These are phyloP conservation scores for Leptomonas seymouri DNA, from an alignment of 208 protist genomes.

Conservation along the genomic window DNA sequence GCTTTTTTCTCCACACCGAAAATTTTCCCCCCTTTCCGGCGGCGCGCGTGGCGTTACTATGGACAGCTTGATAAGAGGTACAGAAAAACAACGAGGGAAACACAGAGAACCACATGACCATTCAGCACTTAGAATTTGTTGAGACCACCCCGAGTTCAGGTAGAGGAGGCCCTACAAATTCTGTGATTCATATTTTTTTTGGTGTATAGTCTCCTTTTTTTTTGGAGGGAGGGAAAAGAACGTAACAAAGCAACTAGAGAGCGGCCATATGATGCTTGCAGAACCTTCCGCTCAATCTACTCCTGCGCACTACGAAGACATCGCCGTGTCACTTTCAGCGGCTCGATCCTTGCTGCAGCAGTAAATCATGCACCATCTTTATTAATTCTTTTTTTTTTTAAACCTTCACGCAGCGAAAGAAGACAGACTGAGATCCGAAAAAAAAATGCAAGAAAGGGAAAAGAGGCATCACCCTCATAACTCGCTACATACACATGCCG, in stretches of 20 bases:
- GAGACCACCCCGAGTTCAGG: slow-evolving; percentile 6
- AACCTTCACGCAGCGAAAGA: neutral
- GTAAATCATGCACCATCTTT: neutral
- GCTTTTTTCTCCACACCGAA: neutral
- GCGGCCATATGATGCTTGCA: neutral
- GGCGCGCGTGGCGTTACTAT: neutral
- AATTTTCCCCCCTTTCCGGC: no score
- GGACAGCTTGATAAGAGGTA: slow-evolving; percentile 15
- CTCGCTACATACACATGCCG: neutral
- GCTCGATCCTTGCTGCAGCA: slow-evolving; percentile 10
- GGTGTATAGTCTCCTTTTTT: neutral
- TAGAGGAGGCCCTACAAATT: slow-evolving; percentile 5
- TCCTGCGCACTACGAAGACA: neutral
- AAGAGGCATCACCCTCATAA: neutral
- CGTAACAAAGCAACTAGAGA: slow-evolving; percentile 11
- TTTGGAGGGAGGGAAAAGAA: slow-evolving; percentile 9
- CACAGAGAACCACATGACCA: slow-evolving; percentile 18
- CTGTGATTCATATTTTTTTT: slow-evolving; percentile 8
- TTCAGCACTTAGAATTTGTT: slow-evolving; percentile 8
- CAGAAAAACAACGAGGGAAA: slow-evolving; percentile 10
- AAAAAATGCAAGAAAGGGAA: neutral
- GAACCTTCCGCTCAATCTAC: neutral
- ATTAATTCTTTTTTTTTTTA: neutral
- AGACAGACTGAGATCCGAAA: slow-evolving; percentile 16
- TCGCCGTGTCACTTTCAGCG: slow-evolving; percentile 14